Evolutionary conservation across 495 filamentous ascomycete species (phyloP).

Genomic region (Neurospora africana): DNA sequence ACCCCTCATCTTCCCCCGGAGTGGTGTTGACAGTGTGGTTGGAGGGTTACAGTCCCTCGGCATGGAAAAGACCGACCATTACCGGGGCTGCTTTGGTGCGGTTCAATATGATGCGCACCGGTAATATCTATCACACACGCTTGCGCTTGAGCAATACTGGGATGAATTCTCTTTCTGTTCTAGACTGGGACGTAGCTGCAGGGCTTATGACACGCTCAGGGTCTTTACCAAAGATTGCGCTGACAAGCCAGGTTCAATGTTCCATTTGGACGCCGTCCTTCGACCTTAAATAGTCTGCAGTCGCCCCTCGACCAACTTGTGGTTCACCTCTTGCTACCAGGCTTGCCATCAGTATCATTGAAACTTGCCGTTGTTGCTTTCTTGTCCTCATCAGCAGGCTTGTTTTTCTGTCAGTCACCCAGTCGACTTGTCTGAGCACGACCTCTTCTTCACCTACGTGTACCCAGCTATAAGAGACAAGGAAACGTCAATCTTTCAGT

Average conservation of each 20-base stretch:
- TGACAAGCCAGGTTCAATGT: not conserved
- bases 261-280: not conserved
- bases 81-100: slow-evolving; percentile 3
- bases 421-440: not conserved
- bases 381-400: not conserved
- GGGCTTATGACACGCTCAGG: not conserved
- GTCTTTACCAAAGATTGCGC: not conserved
- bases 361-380: not conserved
- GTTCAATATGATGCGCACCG: slow-evolving; percentile 9
- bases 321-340: not conserved
- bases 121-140: not conserved
- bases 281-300: not conserved
- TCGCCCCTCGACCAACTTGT: not conserved
- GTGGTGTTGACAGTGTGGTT: not conserved
- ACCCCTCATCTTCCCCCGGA: slow-evolving; percentile 14
- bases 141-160: not conserved
- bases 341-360: not conserved
- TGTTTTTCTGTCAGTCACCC: not conserved
- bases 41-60: slow-evolving; percentile 4
- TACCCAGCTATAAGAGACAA: not conserved
- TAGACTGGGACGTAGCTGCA: not conserved
- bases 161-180: not conserved
- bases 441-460: not conserved
- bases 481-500: not conserved
- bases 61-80: slow-evolving; percentile 7